Evolutionary conservation across 2,329 filamentous ascomycete species (phyloP), one percentile per base, ranked within the genome.

Genomic region (Monosporascus sp.): DNA sequence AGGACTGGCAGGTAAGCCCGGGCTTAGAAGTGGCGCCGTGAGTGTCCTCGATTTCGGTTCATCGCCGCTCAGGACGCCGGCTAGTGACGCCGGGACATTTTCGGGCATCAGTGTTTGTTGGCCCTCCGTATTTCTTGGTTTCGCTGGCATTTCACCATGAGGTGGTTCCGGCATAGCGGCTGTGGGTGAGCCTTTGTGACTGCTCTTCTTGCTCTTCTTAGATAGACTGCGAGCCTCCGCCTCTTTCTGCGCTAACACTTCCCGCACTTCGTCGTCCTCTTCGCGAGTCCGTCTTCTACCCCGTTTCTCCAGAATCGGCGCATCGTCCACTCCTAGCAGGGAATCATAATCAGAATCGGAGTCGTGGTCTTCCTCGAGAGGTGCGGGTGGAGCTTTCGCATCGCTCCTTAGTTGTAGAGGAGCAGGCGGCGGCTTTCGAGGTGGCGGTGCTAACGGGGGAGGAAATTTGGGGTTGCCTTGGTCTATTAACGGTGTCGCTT

Each of bases 311-410:
- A 79, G 72, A 6, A 72, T 68, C 0, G 79, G 74, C 49, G 86
- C 75, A 58, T 88, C 85, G 45, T 86, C 80, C 3, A 87, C 84
- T 57, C 89, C 86, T 14, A 90, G 71, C 37, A 88, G 79, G 58
- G 92, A 88, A 55, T 94, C 90, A 61, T 92, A 94, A 58, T 96
- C 91, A 0, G 89, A 92, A 55, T 90, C 89, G 0, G 86, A 86
- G 37, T 84, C 81, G 2, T 64, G 63, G 3, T 81, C 79, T 14
- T 86, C 84, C n/a, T 86, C 82, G 3, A 67, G 61, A 2, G 67
- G 60, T 4, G 66, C 53, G 0, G 61, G 58, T 2, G 65, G 59
- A 26, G 59, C 55, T 9, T 67, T 64, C n/a, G 66, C 65, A 18
- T 69, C 62, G 47, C 75, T 74, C 44, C 78, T 79, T 24, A 97